phyloP scores from a whole-genome alignment of 345 rosid species.

The Lepidium sativum region DNA sequence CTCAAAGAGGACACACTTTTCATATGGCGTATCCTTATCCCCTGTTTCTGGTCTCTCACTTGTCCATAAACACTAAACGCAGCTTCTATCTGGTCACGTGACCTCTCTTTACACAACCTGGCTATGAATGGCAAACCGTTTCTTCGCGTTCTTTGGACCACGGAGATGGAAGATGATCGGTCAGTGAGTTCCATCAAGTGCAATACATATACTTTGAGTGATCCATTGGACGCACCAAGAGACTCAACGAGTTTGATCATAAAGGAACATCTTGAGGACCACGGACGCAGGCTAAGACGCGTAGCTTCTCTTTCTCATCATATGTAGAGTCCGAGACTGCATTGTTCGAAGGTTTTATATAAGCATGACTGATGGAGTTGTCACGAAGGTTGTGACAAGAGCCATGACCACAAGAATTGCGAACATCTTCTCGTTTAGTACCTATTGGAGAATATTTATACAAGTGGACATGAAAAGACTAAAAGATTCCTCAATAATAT shows the following conservation, averaged over 20 bases:
- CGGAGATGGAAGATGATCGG: not conserved
- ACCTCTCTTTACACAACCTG: not conserved
- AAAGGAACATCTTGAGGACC: not conserved
- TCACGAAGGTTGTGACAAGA: not conserved
- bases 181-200: not conserved
- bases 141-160: not conserved
- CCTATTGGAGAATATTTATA: not conserved
- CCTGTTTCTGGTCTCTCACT: not conserved
- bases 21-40: not conserved
- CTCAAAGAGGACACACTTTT: not conserved
- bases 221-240: not conserved
- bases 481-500: not conserved
- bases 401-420: not conserved
- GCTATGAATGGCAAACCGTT: not conserved
- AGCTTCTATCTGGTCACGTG: not conserved
- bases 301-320: not conserved
- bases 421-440: not conserved
- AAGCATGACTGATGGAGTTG: not conserved
- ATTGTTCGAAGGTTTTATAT: not conserved
- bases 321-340: not conserved
- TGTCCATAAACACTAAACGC: not conserved
- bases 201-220: not conserved
- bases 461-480: not conserved
- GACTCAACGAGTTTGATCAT: not conserved
- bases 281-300: slow-evolving; percentile 12